These are phyloP conservation scores for Pulveroboletus sp. DNA, from an alignment of 768 basidiomycete genomes.

Conservation along the genomic window DNA sequence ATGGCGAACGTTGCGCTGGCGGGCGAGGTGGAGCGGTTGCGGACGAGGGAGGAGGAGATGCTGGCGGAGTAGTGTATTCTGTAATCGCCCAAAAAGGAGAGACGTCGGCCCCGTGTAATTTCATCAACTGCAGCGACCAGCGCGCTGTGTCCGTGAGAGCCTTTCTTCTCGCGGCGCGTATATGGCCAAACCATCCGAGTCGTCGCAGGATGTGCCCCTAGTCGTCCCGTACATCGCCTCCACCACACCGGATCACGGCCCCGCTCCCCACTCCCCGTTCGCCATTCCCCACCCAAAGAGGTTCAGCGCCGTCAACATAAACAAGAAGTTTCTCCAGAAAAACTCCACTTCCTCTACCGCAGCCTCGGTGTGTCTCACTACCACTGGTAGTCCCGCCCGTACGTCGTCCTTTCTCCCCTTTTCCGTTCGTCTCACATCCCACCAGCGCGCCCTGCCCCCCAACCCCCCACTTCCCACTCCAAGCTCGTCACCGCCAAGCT, in stretches of 20 bases:
- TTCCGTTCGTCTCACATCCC: constrained; percentile 10
- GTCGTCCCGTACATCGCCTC: constrained; percentile 6
- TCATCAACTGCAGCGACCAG: constrained; percentile 12
- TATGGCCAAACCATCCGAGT: constrained; percentile 78
- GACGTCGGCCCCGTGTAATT: constrained; percentile 15
- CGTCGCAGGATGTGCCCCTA: constrained; percentile 26
- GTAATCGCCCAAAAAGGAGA: constrained; percentile 26
- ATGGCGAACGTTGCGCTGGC: constrained; percentile 91
- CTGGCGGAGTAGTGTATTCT: constrained; percentile 29
- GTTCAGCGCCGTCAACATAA: constrained; percentile 87
- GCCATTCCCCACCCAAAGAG: constrained; percentile 65
- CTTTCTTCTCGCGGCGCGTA: constrained; percentile 56
- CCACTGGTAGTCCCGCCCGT: constrained; percentile 53
- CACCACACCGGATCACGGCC: constrained; percentile 17
- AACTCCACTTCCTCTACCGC: constrained; percentile 54
- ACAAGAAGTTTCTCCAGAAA: constrained; percentile 96
- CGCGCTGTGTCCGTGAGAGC: constrained; percentile 7
- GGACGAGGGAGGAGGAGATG: constrained; percentile 59
- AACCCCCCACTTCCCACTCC: constrained; percentile 60
- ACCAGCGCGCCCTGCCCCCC: constrained; percentile 55
- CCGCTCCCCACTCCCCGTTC: constrained; percentile 20
- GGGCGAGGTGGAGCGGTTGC: constrained; percentile 64
- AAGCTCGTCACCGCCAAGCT: constrained; percentile 85
- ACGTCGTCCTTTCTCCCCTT: constrained; percentile 26
- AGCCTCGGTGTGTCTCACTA: no score